Evolutionary conservation across 805 yeast genomes (phyloP).

Genomic region (Candida sakaeoensis): DNA sequence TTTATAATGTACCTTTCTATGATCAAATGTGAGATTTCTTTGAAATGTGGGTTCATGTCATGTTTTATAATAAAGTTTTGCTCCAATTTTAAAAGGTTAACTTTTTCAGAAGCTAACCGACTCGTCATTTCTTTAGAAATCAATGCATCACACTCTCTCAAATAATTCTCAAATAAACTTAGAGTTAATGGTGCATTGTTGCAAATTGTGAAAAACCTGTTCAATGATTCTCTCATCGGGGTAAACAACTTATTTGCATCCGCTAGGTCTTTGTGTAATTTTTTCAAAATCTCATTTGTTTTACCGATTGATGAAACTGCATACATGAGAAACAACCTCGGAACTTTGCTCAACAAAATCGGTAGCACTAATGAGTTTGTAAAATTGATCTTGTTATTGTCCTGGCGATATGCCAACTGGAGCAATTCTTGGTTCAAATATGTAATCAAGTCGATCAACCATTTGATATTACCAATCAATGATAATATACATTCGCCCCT

Average conservation of each 20-base stretch:
- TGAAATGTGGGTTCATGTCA: constrained; percentile 45
- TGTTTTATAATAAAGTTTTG: constrained; percentile 62
- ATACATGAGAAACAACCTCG: constrained; percentile 62
- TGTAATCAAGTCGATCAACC: constrained; percentile 80
- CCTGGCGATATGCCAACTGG: constrained; percentile 32
- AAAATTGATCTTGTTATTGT: constrained; percentile 19
- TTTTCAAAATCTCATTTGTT: constrained; percentile 53
- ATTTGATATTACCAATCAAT: constrained; percentile 73
- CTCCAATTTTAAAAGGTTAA: constrained; percentile 48
- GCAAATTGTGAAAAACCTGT: constrained; percentile 45
- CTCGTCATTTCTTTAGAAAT: constrained; percentile 27
- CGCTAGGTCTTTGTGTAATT: constrained; percentile 49
- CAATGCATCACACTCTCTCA: constrained; percentile 52
- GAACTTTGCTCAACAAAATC: constrained; percentile 62
- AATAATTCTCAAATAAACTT: constrained; percentile 54
- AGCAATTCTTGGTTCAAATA: constrained; percentile 70
- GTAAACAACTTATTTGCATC: constrained; percentile 38
- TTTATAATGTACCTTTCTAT: constrained; percentile 46
- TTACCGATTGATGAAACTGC: constrained; percentile 65
- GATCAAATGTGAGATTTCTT: constrained; percentile 38
- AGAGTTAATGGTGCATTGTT: constrained; percentile 53
- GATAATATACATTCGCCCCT: constrained; percentile 61
- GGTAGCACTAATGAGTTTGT: constrained; percentile 50
- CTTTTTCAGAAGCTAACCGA: constrained; percentile 18
- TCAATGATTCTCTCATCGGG: constrained; percentile 53